Conservation (phyloP, 805 yeast genomes). For the Clavispora phyllophila region DNA sequence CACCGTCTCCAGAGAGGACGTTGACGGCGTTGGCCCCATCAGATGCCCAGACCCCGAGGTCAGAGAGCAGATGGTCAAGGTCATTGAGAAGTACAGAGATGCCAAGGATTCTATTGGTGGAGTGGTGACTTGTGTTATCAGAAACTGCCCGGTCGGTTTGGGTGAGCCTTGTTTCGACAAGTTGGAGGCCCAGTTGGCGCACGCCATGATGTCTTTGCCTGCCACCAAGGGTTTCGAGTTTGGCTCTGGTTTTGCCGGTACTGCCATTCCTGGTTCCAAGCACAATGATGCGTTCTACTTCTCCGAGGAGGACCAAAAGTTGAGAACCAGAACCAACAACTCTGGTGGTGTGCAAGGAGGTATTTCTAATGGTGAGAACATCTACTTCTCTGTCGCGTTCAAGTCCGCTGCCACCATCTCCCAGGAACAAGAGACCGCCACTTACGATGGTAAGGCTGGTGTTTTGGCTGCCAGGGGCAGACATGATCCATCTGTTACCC, state of each 20-base stretch:
- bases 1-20: conserved; percentile 80
- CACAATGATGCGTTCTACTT: conserved; percentile 85
- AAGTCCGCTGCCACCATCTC: conserved; percentile 97
- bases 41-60: conserved; percentile 82
- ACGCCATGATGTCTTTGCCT: conserved; percentile 96
- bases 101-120: conserved; percentile 94
- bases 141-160: conserved; percentile 91
- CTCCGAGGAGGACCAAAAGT: conserved; percentile 53
- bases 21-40: conserved; percentile 83
- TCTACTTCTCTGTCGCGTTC: conserved; percentile 92
- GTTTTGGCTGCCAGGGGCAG: conserved; percentile 93
- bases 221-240: conserved; percentile 98
- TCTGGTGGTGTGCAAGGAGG: conserved; percentile 99
- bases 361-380: conserved; percentile 91
- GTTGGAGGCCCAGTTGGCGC: conserved; percentile 91
- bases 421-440: conserved; percentile 83
- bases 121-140: conserved; percentile 92
- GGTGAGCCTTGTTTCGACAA: conserved; percentile 99
- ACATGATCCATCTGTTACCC: conserved; percentile 98
- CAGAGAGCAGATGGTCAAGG: conserved; percentile 76
- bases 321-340: conserved; percentile 85
- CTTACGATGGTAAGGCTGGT: conserved; percentile 86
- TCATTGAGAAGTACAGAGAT: conserved; percentile 83
- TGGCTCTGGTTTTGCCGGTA: conserved; percentile 94
- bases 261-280: conserved; percentile 82